Evolutionary conservation across 2,329 filamentous ascomycete species (phyloP), one percentile per base, ranked within the genome.

Genomic region (Ophioceras dolichostomum): DNA sequence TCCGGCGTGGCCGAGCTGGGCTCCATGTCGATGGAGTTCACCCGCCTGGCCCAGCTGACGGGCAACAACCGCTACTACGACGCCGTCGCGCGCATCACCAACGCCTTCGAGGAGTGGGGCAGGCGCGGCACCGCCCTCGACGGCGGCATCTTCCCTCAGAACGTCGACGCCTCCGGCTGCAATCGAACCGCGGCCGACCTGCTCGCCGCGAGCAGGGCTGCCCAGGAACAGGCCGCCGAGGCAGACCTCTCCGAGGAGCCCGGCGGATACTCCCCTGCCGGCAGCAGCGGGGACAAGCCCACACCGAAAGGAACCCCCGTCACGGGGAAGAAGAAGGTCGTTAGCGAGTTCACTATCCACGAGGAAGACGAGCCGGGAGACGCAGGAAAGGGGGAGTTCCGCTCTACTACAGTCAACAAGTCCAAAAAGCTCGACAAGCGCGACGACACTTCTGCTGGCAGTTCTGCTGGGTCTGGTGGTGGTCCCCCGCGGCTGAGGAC

Each of bases 21-120:
- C 2, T 84, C 83, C 10, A 63, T 95, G 43, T 79, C 79, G 8
- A 69, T 95, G 65, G 88, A 95, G 55, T 94, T 95, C 55, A 94
- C 86, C 1, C 75, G 86, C 13, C 68, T 95, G 32, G 83, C 87
- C 8, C 88, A 95, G 57, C 64, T 95, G 44, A 94, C 88, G 0
- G 75, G 76, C 40, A 67, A 89, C 41, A 60, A 79, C 47, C 87
- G 79, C 54, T 95, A 93, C 59, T 95, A 93, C 52, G 88, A 94
- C 59, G 87, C 86, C 13, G 69, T 94, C 42, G 83, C 85, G 34
- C 79, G 87, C 41, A 83, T 95, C 49, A 93, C 85, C 14, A 68
- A 94, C 51, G 79, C 79, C 7, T 68, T 95, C 19, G 73, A 87
- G 43, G 72, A 79, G 36, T 76, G 79, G 60, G 85, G 94, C 59